Conservation (phyloP, 345 rosid species). For the Dovyalis caffra region DNA sequence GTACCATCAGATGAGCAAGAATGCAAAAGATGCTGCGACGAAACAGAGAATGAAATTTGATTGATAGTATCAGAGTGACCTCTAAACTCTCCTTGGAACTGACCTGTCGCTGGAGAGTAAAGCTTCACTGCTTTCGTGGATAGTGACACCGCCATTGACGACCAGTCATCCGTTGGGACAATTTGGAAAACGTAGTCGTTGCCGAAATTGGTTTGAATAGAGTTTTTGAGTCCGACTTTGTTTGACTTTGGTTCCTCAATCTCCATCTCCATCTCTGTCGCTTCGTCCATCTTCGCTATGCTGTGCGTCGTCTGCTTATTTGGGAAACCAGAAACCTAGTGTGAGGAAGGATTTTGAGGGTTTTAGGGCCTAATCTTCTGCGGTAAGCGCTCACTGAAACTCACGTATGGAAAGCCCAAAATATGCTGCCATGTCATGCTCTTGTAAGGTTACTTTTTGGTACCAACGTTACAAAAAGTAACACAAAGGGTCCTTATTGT, state of each 20-base stretch:
- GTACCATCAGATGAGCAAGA: conserved; percentile 96
- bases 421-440: no score
- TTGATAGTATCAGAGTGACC: conserved; percentile 74
- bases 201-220: conserved; percentile 83
- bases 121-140: conserved; percentile 76
- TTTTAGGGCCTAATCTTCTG: conserved; percentile 13
- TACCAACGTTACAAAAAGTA: not conserved
- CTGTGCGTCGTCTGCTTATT: not conserved
- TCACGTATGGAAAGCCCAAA: no score
- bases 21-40: conserved; percentile 63
- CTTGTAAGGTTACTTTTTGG: not conserved
- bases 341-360: not conserved
- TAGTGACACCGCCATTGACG: conserved; percentile 85
- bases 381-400: not conserved
- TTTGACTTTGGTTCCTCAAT: conserved; percentile 42
- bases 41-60: conserved; percentile 59
- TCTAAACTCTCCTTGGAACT: conserved; percentile 75
- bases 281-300: conserved; percentile 34
- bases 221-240: conserved; percentile 64
- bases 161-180: conserved; percentile 72
- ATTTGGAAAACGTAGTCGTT: conserved; percentile 88
- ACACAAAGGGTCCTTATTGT: not conserved
- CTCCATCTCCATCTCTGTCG: conserved; percentile 68
- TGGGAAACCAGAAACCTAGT: not conserved
- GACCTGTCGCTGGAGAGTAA: conserved; percentile 82